Evolutionary conservation across 148 eudicot species (phyloP), one percentile per base, ranked within the genome.

Genomic region (Fagopyrum homotropicum): DNA sequence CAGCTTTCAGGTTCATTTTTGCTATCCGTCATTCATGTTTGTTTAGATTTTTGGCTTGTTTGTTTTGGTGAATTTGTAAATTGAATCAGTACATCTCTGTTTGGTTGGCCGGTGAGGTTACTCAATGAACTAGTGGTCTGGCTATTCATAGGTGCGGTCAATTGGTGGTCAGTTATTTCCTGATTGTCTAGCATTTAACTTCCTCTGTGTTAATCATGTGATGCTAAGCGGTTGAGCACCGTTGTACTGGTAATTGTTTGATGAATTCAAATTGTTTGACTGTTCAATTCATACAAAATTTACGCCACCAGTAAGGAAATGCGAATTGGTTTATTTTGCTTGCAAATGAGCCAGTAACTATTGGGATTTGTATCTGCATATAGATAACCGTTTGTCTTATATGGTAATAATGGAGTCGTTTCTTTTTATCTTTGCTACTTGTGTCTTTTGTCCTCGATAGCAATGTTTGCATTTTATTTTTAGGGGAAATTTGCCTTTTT

Each of bases 1-100:
- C 73, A 73, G 75, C 72, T 85, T 85, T 81, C 85, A 77, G 90
- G 93, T 76, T 30, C 12, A 5, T 56, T 81, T 76, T 78, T 60
- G 29, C 69, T 73, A 48, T 30, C 14, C 72, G 43, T 66, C 70
- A 14, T 17, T 72, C 11, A 72, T 5, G 16, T 22, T 59, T 40
- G 7, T 26, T 19, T 45, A 4, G n/a, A 43, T 45, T 48, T 19
- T 7, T 7, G 46, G 48, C 69, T 19, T 45, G 72, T 22, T 69
- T 73, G 45, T 46, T 29, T 40, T 5, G 19, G 9, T 66, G 17
- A 12, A 14, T 22, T 10, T 66, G 35, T 35, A 1, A 40, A 66
- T 6, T 66, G 46, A 43, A 15, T 66, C 46, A 7, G 47, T 40
- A 14, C 12, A 43, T 14, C 71, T 66, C 46, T 66, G 45, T 12